These are phyloP conservation scores for Solanum hybrid DNA, from an alignment of 305 asterid species.

Conservation along the genomic window DNA sequence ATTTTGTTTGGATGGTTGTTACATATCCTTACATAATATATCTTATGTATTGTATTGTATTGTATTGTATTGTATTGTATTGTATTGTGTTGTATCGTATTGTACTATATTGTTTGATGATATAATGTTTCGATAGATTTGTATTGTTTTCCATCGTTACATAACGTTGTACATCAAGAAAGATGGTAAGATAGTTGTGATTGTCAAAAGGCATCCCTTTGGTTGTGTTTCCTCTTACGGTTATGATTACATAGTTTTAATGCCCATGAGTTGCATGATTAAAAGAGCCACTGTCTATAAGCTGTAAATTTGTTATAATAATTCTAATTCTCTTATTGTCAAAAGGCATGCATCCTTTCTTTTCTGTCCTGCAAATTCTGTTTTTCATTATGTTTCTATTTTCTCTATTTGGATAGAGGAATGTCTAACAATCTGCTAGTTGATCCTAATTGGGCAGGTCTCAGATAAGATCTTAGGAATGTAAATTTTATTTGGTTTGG, in stretches of 20 bases:
- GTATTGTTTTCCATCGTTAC: background rate
- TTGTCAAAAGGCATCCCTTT: background rate
- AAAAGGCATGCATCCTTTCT: background rate
- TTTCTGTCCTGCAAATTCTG: background rate
- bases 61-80: background rate
- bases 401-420: background rate
- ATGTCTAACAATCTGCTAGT: background rate
- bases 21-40: background rate
- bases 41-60: background rate
- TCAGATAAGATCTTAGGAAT: background rate
- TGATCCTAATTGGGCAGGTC: background rate
- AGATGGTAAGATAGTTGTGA: background rate
- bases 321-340: background rate
- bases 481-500: background rate
- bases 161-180: background rate
- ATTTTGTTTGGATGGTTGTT: background rate
- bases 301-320: background rate
- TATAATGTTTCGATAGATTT: background rate
- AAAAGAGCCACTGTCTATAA: background rate
- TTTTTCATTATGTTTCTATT: background rate
- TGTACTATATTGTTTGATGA: background rate
- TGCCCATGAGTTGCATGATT: background rate
- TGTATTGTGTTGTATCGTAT: background rate
- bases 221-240: background rate
- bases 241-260: background rate